Percentiles rank a stretch among this genome's conserved stretches.
phyloP scores from a whole-genome alignment of 768 basidiomycete species.

The Suillus cothurnatus region DNA sequence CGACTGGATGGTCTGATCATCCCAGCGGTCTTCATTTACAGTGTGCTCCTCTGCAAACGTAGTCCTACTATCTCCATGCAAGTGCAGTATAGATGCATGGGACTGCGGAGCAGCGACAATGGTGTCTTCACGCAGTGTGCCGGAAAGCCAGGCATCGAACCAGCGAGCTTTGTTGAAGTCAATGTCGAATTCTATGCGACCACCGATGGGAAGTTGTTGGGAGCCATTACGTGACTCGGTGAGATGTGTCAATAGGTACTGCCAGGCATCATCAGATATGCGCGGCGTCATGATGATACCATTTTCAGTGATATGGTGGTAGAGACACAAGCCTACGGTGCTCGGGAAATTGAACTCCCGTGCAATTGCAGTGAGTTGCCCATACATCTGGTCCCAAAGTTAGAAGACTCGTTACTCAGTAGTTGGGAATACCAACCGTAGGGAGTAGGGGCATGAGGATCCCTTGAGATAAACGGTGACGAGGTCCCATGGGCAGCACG shows the following conservation, averaged over 20 bases:
- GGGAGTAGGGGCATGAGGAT: constrained; percentile 76
- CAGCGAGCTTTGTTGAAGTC: constrained; percentile 76
- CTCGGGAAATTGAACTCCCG: constrained; percentile 83
- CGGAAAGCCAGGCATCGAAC: constrained; percentile 71
- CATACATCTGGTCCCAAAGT: constrained; percentile 58
- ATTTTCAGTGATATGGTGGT: constrained; percentile 63
- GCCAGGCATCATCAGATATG: constrained; percentile 80
- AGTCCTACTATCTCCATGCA: constrained; percentile 55
- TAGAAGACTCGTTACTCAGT: constrained; percentile 4
- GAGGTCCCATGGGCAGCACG: constrained; percentile 58
- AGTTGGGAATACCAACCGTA: constrained; percentile 46
- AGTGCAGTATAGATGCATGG: constrained; percentile 50
- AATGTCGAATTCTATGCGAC: constrained; percentile 86
- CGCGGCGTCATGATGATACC: constrained; percentile 64
- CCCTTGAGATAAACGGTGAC: constrained; percentile 64
- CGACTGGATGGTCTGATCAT: constrained; percentile 20
- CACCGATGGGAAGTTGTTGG: constrained; percentile 61
- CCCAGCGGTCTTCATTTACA: constrained; percentile 37
- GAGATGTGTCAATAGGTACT: constrained; percentile 65
- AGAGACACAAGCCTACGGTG: constrained; percentile 76
- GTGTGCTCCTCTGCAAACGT: constrained; percentile 47
- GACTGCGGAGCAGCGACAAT: constrained; percentile 40
- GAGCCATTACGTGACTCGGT: constrained; percentile 44
- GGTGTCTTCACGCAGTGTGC: constrained; percentile 49
- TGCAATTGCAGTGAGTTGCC: constrained; percentile 76